These are phyloP conservation scores for Xylaria bambusicola DNA, from an alignment of 495 filamentous ascomycete genomes.

Conservation along the genomic window DNA sequence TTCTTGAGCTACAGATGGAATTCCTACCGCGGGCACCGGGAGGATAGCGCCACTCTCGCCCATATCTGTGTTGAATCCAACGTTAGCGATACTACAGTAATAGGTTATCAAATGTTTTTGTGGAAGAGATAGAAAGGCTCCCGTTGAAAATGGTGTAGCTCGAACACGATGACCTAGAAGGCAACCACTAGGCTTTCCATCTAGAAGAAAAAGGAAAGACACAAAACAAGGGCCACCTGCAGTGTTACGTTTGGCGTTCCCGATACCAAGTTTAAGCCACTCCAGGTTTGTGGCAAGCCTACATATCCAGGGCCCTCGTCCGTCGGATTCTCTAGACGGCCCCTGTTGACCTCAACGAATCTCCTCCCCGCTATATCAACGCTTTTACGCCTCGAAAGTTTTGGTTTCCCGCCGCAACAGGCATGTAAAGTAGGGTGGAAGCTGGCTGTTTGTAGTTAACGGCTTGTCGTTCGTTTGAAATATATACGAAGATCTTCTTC, in stretches of 20 bases:
- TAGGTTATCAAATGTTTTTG: too few relatives aligned
- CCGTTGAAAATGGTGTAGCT: too few relatives aligned
- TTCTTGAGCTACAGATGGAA: too few relatives aligned
- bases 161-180: too few relatives aligned
- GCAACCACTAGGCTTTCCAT: too few relatives aligned
- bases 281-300: background rate
- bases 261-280: too few relatives aligned
- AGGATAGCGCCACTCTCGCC: background rate
- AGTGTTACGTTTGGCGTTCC: too few relatives aligned
- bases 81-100: background rate
- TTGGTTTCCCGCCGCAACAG: background rate
- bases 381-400: background rate
- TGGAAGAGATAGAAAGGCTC: too few relatives aligned
- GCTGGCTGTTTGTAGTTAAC: conserved; percentile 7
- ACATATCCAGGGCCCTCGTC: background rate
- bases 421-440: conserved; percentile 3
- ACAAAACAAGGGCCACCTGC: too few relatives aligned
- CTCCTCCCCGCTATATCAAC: background rate
- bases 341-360: background rate
- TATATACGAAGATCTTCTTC: background rate
- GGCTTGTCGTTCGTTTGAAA: conserved; percentile 7
- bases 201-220: too few relatives aligned
- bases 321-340: background rate
- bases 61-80: background rate
- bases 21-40: background rate